Percentiles rank a stretch among this genome's conserved stretches.
These are phyloP conservation scores for Debaryomyces castellii DNA, from an alignment of 805 yeast species.

Conservation along the genomic window DNA sequence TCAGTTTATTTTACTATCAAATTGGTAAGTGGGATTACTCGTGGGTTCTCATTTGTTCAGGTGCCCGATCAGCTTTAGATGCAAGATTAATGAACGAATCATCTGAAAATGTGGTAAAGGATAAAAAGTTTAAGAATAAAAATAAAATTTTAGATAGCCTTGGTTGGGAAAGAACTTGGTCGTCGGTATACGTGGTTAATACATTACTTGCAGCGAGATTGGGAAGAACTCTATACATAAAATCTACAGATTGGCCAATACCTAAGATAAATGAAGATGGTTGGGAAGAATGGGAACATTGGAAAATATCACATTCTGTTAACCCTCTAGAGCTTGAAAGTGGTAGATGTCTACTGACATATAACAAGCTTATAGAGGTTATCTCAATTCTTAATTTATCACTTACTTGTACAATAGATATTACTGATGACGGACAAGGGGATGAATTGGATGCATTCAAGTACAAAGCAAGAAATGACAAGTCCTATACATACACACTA, in stretches of 20 bases:
- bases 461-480: background rate
- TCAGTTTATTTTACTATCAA: conserved; percentile 19
- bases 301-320: conserved; percentile 10
- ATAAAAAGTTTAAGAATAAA: conserved; percentile 1
- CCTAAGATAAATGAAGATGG: conserved; percentile 19
- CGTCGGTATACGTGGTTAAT: conserved; percentile 17
- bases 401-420: conserved; percentile 19
- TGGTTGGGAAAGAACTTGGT: conserved; percentile 24
- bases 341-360: conserved; percentile 19
- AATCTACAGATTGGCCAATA: conserved; percentile 24
- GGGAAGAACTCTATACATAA: conserved; percentile 22
- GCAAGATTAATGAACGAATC: conserved; percentile 17
- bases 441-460: background rate
- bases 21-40: conserved; percentile 24
- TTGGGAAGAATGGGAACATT: conserved; percentile 28
- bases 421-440: conserved; percentile 3
- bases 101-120: conserved; percentile 1
- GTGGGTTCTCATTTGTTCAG: conserved; percentile 21
- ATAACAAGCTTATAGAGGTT: conserved; percentile 16
- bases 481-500: conserved; percentile 1
- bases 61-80: conserved; percentile 23
- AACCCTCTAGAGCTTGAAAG: conserved; percentile 12
- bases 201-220: conserved; percentile 21
- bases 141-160: conserved; percentile 12
- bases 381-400: conserved; percentile 18